Base-by-base conservation (phyloP, 2,329 filamentous ascomycete species). In the Blastomyces silverae region DNA sequence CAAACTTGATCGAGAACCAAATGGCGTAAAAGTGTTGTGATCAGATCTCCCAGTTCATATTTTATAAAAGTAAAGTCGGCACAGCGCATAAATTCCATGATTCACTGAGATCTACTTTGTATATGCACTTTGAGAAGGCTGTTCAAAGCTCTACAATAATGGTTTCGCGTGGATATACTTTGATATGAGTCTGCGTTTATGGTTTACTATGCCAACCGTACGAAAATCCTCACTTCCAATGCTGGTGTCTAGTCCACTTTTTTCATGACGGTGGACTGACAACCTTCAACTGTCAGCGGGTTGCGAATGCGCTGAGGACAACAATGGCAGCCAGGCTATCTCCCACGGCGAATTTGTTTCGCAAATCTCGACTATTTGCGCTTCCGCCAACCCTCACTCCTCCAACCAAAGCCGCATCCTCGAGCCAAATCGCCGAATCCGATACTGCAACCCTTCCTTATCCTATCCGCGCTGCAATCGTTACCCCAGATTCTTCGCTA, bases 351-450 rank as follows among this genome's bases (percentile, higher is more conserved):
- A 83, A 83, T 67, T 84, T 97, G 70, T 84, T 97, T 73, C 88
- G 93, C 76, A 86, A 87, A 66, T 97, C 93, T 66, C 90, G 93
- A 70, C 84, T 97, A 71, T 97, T 97, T 79, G 89, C 92, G 31
- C 82, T 97, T 64, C 92, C 93, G 17, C 83, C 86, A 65, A 86
- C 91, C 28, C 83, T 97, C 62, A 86, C 89, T 22, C 79, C 83
- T 53, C 86, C 90, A 13, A 75, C 79, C 15, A 78, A 74, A 69
- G 80, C 81, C 68, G 81, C 80, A 68, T 81, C 79, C 66, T 80
- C 79, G 56, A 79, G 72, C 70, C 77, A 76, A 53, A 78, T 78
- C 64, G 81, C 79, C 67, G 77, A 80, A 67, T 92, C 89, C 20
- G 81, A 87, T 63, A 87, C 86, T 28, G 87, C 89, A 55, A 97